Percentiles rank a stretch among this genome's conserved stretches.
Conservation (phyloP, 2,329 filamentous ascomycete species). For the Aurifilum marmelostoma region DNA sequence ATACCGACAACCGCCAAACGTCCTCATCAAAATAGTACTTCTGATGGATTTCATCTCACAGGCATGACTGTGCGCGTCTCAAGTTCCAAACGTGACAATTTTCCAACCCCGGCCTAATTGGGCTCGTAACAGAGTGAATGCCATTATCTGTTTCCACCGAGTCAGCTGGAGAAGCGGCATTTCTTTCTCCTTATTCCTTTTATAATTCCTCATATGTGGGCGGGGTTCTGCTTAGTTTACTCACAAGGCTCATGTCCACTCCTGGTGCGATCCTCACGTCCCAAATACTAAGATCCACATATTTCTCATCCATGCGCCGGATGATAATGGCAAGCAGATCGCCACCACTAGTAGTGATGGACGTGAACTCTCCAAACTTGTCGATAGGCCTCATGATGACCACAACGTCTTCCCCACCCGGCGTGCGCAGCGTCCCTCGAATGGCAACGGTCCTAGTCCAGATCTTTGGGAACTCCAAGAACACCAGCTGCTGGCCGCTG, state of each 20-base stretch:
- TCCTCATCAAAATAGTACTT: background rate
- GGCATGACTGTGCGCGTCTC: background rate
- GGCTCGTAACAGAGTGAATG: background rate
- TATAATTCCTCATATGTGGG: no score
- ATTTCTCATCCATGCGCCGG: background rate
- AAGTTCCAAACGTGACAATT: background rate
- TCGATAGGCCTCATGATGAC: conserved; percentile 2
- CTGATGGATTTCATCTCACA: background rate
- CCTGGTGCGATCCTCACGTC: conserved; percentile 1
- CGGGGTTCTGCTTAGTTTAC: background rate
- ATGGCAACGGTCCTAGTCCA: background rate
- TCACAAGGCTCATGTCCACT: background rate
- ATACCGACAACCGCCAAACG: background rate
- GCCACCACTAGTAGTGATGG: background rate
- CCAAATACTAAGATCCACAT: background rate
- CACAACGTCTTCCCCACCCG: background rate
- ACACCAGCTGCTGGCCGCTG: background rate
- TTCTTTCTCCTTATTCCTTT: no score
- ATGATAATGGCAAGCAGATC: background rate
- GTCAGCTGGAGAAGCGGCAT: background rate
- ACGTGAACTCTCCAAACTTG: background rate
- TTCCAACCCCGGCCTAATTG: background rate
- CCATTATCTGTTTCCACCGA: background rate
- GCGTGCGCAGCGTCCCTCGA: background rate
- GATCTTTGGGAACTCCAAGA: background rate